Conservation (phyloP, 176 grass and related monocot genomes). For the Olyra latifolia region DNA sequence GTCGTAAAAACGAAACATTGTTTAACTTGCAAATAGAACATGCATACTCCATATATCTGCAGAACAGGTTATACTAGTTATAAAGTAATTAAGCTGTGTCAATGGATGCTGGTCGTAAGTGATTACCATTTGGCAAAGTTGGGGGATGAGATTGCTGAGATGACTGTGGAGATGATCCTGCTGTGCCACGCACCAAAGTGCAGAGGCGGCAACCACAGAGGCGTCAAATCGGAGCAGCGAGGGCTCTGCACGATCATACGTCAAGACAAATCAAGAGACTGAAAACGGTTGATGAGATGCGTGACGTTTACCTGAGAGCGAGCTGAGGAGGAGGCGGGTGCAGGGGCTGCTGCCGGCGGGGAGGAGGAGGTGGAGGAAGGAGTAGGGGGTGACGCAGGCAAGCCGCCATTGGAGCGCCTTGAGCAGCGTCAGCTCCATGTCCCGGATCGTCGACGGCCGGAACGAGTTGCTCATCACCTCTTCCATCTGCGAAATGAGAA, state of each 20-base stretch:
- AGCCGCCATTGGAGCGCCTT: conserved; percentile 76
- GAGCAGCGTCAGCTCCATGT: conserved; percentile 83
- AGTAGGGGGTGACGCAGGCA: conserved; percentile 65
- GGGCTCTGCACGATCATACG: conserved; percentile 18
- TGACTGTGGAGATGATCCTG: not conserved
- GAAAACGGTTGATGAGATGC: not conserved
- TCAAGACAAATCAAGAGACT: not conserved
- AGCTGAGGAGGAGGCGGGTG: conserved; percentile 51
- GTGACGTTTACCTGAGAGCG: conserved; percentile 47
- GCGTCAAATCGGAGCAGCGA: conserved; percentile 44
- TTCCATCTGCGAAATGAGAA: conserved; percentile 40
- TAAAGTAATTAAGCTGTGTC: not conserved
- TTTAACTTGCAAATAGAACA: not conserved
- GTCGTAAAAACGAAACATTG: not conserved
- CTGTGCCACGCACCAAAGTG: conserved; percentile 31
- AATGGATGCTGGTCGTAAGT: not conserved
- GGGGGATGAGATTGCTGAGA: not conserved
- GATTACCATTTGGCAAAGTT: conserved; percentile 3
- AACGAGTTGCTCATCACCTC: conserved; percentile 52
- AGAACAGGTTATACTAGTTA: not conserved
- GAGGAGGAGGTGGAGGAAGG: conserved; percentile 52
- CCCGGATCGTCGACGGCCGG: conserved; percentile 36
- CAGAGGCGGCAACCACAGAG: conserved; percentile 48
- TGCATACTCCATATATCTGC: not conserved
- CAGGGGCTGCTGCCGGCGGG: not conserved